phyloP scores from a whole-genome alignment of 2,329 filamentous ascomycete genomes.

The Lecanicillium sp. region DNA sequence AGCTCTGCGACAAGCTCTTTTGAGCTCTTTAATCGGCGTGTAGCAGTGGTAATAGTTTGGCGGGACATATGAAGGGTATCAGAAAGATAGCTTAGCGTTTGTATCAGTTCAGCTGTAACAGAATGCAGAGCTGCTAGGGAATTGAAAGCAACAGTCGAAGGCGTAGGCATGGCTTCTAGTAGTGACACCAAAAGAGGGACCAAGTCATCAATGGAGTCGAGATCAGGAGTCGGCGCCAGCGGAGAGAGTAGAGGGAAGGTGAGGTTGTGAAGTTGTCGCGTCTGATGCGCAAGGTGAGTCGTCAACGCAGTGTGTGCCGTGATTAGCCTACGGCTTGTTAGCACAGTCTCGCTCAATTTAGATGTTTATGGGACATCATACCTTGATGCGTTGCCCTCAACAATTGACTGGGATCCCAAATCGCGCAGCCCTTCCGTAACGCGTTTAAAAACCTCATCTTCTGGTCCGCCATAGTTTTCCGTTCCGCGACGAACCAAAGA shows the following conservation, averaged over 20 bases:
- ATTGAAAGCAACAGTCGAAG: slow-evolving; percentile 54
- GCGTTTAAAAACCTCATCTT: slow-evolving; percentile 61
- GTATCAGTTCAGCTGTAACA: slow-evolving; percentile 66
- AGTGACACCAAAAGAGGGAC: slow-evolving; percentile 61
- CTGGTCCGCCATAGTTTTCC: slow-evolving; percentile 58
- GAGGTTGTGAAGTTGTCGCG: slow-evolving; percentile 67
- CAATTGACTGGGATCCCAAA: slow-evolving; percentile 64
- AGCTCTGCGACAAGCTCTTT: slow-evolving; percentile 84
- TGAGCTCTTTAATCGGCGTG: slow-evolving; percentile 70
- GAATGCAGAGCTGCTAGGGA: slow-evolving; percentile 64
- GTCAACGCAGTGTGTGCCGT: slow-evolving; percentile 70
- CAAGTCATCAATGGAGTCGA: slow-evolving; percentile 62
- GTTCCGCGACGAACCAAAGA: slow-evolving; percentile 60
- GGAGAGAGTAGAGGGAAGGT: slow-evolving; percentile 66
- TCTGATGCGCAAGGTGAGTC: slow-evolving; percentile 69
- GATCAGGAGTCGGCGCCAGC: slow-evolving; percentile 54
- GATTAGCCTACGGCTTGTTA: slow-evolving; percentile 51
- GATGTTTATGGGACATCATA: slow-evolving; percentile 35
- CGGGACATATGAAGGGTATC: slow-evolving; percentile 93
- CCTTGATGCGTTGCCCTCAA: slow-evolving; percentile 68
- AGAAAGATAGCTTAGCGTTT: slow-evolving; percentile 77
- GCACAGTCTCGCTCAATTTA: background rate
- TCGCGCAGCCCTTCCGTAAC: slow-evolving; percentile 65
- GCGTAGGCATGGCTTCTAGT: slow-evolving; percentile 60
- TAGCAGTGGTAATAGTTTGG: slow-evolving; percentile 77